Evolutionary conservation across 306 rosid species (phyloP).

Genomic region (Vachellia collinsii): DNA sequence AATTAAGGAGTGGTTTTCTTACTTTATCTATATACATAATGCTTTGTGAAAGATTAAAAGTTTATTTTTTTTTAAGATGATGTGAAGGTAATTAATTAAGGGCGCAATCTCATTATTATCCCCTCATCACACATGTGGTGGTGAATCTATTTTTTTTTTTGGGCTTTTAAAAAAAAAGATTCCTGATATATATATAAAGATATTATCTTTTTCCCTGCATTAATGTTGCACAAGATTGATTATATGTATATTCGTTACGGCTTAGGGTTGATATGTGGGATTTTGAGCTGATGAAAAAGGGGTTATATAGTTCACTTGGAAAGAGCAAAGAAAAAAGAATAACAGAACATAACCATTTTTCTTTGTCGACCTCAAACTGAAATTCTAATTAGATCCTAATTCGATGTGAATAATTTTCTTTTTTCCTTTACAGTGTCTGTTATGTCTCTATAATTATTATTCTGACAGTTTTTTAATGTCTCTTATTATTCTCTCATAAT

Average conservation of each 20-base stretch:
- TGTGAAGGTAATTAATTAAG: not conserved
- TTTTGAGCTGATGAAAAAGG: no score
- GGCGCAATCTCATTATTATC: not conserved
- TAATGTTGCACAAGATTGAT: not conserved
- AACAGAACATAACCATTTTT: no score
- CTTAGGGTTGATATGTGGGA: not conserved
- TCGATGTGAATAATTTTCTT: no score
- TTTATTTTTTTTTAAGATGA: not conserved
- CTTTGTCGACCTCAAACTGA: no score
- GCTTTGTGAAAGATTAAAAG: not conserved
- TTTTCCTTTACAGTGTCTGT: no score
- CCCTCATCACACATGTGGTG: not conserved
- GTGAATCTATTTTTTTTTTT: not conserved
- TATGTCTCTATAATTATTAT: no score
- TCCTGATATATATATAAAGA: not conserved
- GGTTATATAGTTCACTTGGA: no score
- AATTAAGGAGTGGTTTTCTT: not conserved
- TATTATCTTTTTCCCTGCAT: not conserved
- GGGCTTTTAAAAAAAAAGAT: not conserved
- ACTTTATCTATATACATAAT: not conserved
- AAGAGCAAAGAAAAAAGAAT: no score
- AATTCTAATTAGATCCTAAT: no score
- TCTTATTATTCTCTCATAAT: no score
- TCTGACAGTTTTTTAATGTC: no score
- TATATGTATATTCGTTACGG: no score